These are phyloP conservation scores for Candida sp. DNA, from an alignment of 1,139 yeast genomes.

Conservation along the genomic window DNA sequence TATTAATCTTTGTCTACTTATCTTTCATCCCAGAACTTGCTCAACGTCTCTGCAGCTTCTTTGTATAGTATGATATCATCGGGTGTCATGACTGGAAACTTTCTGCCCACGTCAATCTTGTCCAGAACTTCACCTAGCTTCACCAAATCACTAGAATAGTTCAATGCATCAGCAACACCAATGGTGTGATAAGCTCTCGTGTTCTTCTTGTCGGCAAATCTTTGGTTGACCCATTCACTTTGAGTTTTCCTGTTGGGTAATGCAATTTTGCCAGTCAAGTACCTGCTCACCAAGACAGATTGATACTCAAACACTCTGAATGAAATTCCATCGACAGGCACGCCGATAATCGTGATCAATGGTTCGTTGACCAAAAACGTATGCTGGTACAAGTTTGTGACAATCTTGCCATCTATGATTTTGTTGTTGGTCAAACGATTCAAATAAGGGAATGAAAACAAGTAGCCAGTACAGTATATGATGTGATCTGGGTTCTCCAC, in stretches of 20 bases:
- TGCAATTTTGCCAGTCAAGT: slow-evolving; percentile 32
- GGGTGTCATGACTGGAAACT: slow-evolving; percentile 33
- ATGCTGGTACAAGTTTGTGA: slow-evolving; percentile 38
- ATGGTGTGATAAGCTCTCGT: slow-evolving; percentile 48
- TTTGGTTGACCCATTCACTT: slow-evolving; percentile 30
- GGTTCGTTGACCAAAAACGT: slow-evolving; percentile 44
- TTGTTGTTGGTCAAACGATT: slow-evolving; percentile 25
- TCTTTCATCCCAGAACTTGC: slow-evolving; percentile 17
- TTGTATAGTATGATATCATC: slow-evolving; percentile 27
- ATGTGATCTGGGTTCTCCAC: slow-evolving; percentile 36
- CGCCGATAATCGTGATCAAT: slow-evolving; percentile 39
- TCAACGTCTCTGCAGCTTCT: slow-evolving; percentile 23
- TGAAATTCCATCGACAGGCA: slow-evolving; percentile 45
- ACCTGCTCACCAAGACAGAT: slow-evolving; percentile 38
- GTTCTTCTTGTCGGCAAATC: slow-evolving; percentile 29
- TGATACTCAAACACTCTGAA: slow-evolving; percentile 48
- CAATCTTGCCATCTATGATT: slow-evolving; percentile 33
- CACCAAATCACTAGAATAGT: slow-evolving; percentile 25
- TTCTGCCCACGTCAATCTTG: slow-evolving; percentile 26
- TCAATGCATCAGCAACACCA: slow-evolving; percentile 26
- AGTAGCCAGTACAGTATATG: slow-evolving; percentile 50
- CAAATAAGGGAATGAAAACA: slow-evolving; percentile 46
- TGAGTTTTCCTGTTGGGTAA: slow-evolving; percentile 35
- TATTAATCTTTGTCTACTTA: background rate
- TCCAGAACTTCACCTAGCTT: slow-evolving; percentile 31